Evolutionary conservation across 768 basidiomycete genomes (phyloP).

Genomic region (Tylopilus rubrobrunneus): DNA sequence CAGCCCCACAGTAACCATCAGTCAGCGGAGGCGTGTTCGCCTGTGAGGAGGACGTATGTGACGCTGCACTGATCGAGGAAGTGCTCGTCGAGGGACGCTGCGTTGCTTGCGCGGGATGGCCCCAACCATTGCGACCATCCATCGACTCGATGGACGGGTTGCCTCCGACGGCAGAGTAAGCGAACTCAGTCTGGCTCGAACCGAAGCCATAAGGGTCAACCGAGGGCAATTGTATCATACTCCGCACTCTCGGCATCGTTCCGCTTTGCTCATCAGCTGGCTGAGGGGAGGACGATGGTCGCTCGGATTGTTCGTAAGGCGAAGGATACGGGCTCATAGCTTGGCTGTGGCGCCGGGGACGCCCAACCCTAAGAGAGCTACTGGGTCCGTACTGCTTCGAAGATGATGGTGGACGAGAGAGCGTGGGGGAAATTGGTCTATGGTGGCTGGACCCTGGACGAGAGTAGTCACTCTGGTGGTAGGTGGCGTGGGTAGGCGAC

Average conservation of each 20-base stretch:
- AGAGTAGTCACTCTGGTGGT: constrained; percentile 56
- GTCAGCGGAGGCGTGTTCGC: constrained; percentile 76
- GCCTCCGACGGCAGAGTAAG: constrained; percentile 64
- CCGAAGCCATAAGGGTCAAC: constrained; percentile 66
- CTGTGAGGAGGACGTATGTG: constrained; percentile 73
- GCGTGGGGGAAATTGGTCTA: constrained; percentile 57
- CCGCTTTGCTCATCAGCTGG: constrained; percentile 47
- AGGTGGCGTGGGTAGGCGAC: constrained; percentile 31
- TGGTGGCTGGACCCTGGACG: constrained; percentile 75
- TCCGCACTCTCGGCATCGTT: constrained; percentile 68
- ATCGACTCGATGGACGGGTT: constrained; percentile 35
- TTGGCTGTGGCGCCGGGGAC: constrained; percentile 77
- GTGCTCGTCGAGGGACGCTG: constrained; percentile 69
- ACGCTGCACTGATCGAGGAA: constrained; percentile 72
- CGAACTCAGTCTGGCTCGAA: constrained; percentile 73
- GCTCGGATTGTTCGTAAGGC: constrained; percentile 71
- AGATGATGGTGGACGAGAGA: constrained; percentile 65
- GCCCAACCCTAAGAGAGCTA: constrained; percentile 62
- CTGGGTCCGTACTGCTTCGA: constrained; percentile 50
- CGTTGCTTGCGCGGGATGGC: constrained; percentile 27
- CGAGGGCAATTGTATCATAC: constrained; percentile 78
- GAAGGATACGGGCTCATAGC: constrained; percentile 86
- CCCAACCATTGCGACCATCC: constrained; percentile 44
- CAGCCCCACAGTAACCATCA: constrained; percentile 57
- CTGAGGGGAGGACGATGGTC: constrained; percentile 70